These are phyloP conservation scores for Ganoderma sinense DNA, from an alignment of 1,284 basidiomycete species.

Conservation along the genomic window DNA sequence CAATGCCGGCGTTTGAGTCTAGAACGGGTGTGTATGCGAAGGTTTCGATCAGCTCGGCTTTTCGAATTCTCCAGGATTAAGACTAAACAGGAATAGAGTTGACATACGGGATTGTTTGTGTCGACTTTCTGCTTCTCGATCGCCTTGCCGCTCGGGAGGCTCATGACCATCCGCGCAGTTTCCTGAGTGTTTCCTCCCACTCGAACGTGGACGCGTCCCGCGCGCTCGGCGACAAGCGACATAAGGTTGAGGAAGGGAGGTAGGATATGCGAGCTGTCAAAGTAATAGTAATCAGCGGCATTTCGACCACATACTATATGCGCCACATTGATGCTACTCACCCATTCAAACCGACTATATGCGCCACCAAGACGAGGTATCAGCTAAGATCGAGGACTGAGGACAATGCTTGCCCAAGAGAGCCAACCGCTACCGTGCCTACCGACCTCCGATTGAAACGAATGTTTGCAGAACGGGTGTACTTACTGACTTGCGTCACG, in stretches of 20 bases:
- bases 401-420: neutral
- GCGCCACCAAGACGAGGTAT: neutral
- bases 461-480: too few species aligned
- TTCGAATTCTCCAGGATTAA: too few species aligned
- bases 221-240: slow-evolving; percentile 66
- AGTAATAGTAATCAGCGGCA: neutral
- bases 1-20: slow-evolving; percentile 64
- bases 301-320: neutral
- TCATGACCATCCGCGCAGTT: slow-evolving; percentile 56
- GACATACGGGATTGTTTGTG: slow-evolving; percentile 31
- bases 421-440: too few species aligned
- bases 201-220: slow-evolving; percentile 65
- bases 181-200: slow-evolving; percentile 85
- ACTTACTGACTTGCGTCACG: slow-evolving; percentile 67
- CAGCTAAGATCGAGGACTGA: neutral
- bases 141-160: slow-evolving; percentile 30
- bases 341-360: slow-evolving; percentile 62
- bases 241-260: slow-evolving; percentile 81
- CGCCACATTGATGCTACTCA: slow-evolving; percentile 31
- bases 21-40: neutral
- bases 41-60: too few species aligned
- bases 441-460: too few species aligned
- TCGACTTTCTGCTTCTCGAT: slow-evolving; percentile 31
- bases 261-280: slow-evolving; percentile 55
- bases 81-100: neutral